Evolutionary conservation across 2,329 filamentous ascomycete genomes (phyloP), one percentile per base, ranked within the genome.

Genomic region (Colletotrichum filicis): DNA sequence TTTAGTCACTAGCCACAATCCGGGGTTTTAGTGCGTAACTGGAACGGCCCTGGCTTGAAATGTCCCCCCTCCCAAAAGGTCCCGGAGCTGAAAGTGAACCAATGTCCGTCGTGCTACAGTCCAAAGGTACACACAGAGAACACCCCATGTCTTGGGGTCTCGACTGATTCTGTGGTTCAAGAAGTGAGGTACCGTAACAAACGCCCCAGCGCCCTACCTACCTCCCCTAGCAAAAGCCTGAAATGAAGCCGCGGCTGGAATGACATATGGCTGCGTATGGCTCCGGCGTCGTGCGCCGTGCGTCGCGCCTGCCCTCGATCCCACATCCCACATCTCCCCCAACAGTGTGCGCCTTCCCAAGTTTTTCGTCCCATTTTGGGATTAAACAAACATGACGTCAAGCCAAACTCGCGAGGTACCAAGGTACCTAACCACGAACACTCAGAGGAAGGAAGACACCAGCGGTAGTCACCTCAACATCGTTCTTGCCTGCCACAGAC

Each of bases 321-420:
- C 37, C 37, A 42, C 37, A 49, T 49, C 42, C 30, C 66, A 49
- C 22, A 22, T 49, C 42, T 49, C 42, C 30, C 59, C 58, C 22
- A 22, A 26, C 22, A 42, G 42, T 24, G 28, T 59, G 14, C 53
- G 49, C 42, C 8, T n/a, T 11, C 55, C 16, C 46, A 28, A 22
- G 16, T 26, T 24, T 58, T 19, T 8, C 64, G 5, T 24, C 22
- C 52, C 49, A 16, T 37, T 56, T 26, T 49, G n/a, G 32, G 26
- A 42, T 68, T 57, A 26, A 46, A 32, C 56, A 65, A 70, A 56
- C 42, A 73, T 73, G 70, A 73, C 66, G 70, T 73, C 70, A 73
- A 70, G 49, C 59, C 30, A 22, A n/a, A 42, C 6, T 19, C 16
- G 14, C 37, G 11, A 22, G 14, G 14, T 5, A 46, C 3, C 5